These are phyloP conservation scores for Fusarium nodosum DNA, from an alignment of 2,329 filamentous ascomycete genomes.

Conservation along the genomic window DNA sequence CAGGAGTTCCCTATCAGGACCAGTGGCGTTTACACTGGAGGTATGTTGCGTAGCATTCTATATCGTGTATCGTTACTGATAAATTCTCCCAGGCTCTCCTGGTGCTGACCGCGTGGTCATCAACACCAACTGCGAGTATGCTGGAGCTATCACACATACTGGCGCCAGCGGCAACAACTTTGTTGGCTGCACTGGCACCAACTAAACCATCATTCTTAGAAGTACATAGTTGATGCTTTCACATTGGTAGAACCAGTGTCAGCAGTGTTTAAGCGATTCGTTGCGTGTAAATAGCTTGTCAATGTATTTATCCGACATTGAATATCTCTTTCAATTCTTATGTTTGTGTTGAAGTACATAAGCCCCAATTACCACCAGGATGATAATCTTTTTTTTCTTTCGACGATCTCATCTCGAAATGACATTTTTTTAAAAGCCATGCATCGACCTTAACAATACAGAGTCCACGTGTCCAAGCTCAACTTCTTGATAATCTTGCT, in stretches of 20 bases:
- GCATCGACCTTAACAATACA: constrained; percentile 10
- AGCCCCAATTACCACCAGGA: no score
- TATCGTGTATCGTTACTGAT: not conserved
- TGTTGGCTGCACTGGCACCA: constrained; percentile 66
- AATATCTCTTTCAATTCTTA: not conserved
- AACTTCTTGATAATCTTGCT: constrained; percentile 76
- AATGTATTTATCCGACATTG: not conserved
- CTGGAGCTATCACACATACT: constrained; percentile 77
- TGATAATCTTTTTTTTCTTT: no score
- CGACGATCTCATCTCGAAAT: not conserved
- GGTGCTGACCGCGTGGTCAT: constrained; percentile 77
- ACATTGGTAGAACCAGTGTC: no score
- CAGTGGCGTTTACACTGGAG: constrained; percentile 54
- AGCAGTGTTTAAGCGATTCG: not conserved
- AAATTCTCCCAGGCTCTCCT: constrained; percentile 56
- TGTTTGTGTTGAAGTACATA: no score
- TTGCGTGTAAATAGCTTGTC: constrained; percentile 12
- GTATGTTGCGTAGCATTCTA: constrained; percentile 33
- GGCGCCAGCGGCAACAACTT: constrained; percentile 77
- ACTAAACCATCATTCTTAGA: not conserved
- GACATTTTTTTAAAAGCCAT: no score
- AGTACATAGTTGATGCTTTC: no score
- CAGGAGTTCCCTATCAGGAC: constrained; percentile 57
- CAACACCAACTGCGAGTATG: constrained; percentile 67
- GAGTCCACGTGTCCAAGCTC: constrained; percentile 69